A percentile compares a stretch with the other conserved stretches of the same genome.
Conservation (phyloP, 306 rosid genomes). For the Luffa aegyptiaca region DNA sequence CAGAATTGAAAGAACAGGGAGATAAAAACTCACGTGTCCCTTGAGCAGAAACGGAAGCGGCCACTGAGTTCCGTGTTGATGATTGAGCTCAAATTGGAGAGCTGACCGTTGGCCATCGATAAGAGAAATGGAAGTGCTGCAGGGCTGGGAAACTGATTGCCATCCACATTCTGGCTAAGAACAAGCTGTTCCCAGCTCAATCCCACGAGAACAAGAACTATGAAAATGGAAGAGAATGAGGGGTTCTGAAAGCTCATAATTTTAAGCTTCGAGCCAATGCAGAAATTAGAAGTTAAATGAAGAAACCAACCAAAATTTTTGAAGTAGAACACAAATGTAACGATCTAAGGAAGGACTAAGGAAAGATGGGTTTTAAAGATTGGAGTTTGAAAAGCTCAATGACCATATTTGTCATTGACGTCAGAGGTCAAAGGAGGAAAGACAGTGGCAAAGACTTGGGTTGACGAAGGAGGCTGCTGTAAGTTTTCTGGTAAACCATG, state of each 20-base stretch:
- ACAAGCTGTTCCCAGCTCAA: constrained; percentile 29
- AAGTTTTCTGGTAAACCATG: background rate
- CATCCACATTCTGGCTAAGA: constrained; percentile 45
- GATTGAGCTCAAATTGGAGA: constrained; percentile 58
- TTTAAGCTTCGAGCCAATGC: background rate
- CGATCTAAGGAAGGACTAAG: background rate
- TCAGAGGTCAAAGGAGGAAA: background rate
- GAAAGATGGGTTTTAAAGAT: constrained; percentile 1
- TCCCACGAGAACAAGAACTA: constrained; percentile 17
- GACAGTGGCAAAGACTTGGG: background rate
- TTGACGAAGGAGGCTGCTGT: constrained; percentile 5
- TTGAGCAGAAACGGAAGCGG: constrained; percentile 62
- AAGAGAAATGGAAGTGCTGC: constrained; percentile 56
- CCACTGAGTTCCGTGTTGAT: constrained; percentile 36
- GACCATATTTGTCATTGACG: background rate
- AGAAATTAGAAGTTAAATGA: background rate
- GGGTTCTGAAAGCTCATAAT: constrained; percentile 22
- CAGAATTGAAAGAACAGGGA: background rate
- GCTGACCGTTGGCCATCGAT: constrained; percentile 36
- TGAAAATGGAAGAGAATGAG: background rate
- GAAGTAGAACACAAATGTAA: background rate
- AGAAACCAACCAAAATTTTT: background rate
- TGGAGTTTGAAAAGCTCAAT: background rate
- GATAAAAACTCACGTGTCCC: constrained; percentile 47
- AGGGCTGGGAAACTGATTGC: constrained; percentile 44